Evolutionary conservation across 805 yeast genomes (phyloP), one percentile per base, ranked within the genome.

Genomic region (Schwanniomyces sp.): DNA sequence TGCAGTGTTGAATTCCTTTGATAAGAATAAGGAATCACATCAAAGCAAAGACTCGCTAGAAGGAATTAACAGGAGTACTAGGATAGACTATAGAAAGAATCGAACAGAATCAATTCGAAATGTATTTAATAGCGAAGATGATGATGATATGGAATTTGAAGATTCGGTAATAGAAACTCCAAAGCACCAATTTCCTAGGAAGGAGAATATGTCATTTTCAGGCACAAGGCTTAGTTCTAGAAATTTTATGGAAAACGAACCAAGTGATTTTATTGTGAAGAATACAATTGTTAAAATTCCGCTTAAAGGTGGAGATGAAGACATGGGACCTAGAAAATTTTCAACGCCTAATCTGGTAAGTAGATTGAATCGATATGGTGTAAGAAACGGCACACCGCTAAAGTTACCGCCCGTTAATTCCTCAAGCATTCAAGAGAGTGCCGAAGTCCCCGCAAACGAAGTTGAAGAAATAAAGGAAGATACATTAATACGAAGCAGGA

Each of bases 111-210:
- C 41, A 7, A 39, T 26, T 2, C 17, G 41, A 26, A 39, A 39
- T 39, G 32, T 39, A 25, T 39, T 39, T 21, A 26, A 41, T 4
- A 43, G 38, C 11, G 47, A 37, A 27, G 53, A 46, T 17, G 52
- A 47, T 17, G 52, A 47, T 24, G 69, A 62, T 28, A 56, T 57
- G 43, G 71, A 66, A 36, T 64, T 66, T 50, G 71, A 65, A 50
- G 68, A 63, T 21, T 61, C 69, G 0, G 49, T 49, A n/a, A 41
- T 58, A 9, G 70, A 66, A 40, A 63, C 69, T 12, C 70, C 70
- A 1, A 54, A 53, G 26, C 36, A 53, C 24, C 36, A 16, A 16
- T 16, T 7, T 32, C 29, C 40, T 11, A 27, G 47, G 10, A 40
- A 45, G 28, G 45, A 41, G 27, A 37, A 26, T 32, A 17, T 12